Conservation (phyloP, 2,329 filamentous ascomycete genomes). For the Leptodontidium sp. region DNA sequence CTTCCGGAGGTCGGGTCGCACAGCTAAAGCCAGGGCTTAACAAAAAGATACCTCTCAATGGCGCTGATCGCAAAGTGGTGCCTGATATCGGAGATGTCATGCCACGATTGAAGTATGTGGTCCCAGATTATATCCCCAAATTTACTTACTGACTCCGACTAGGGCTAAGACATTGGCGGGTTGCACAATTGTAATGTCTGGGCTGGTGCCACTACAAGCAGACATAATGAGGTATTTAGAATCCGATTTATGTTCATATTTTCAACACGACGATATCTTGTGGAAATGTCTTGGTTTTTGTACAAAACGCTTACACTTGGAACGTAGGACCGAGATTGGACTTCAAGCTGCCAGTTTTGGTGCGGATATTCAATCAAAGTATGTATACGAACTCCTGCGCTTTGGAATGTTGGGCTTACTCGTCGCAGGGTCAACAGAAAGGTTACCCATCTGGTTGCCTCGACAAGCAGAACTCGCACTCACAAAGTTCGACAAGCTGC, state of each 20-base stretch:
- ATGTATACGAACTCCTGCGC: constrained; percentile 16
- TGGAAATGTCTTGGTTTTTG: background rate
- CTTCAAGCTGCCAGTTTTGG: constrained; percentile 89
- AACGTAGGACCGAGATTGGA: constrained; percentile 77
- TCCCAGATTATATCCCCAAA: background rate
- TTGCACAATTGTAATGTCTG: constrained; percentile 85
- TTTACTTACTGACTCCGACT: constrained; percentile 34
- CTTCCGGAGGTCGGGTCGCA: constrained; percentile 51
- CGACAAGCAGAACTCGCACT: constrained; percentile 76
- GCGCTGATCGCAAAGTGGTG: constrained; percentile 64
- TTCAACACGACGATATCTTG: background rate
- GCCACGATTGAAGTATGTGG: constrained; percentile 72
- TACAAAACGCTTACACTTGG: constrained; percentile 5
- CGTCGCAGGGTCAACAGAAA: constrained; percentile 61
- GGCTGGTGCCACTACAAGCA: constrained; percentile 83
- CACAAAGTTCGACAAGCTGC: constrained; percentile 91
- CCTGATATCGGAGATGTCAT: constrained; percentile 90
- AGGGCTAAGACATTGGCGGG: constrained; percentile 72
- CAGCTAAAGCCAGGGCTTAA: constrained; percentile 47
- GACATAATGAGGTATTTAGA: constrained; percentile 67
- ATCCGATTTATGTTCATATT: constrained; percentile 22
- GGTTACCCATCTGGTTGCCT: constrained; percentile 79
- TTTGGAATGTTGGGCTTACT: constrained; percentile 14
- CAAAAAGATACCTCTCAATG: constrained; percentile 53
- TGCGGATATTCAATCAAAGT: constrained; percentile 63